phyloP scores from a whole-genome alignment of 108 stramenopile genomes.

The Thalassiosira profunda region DNA sequence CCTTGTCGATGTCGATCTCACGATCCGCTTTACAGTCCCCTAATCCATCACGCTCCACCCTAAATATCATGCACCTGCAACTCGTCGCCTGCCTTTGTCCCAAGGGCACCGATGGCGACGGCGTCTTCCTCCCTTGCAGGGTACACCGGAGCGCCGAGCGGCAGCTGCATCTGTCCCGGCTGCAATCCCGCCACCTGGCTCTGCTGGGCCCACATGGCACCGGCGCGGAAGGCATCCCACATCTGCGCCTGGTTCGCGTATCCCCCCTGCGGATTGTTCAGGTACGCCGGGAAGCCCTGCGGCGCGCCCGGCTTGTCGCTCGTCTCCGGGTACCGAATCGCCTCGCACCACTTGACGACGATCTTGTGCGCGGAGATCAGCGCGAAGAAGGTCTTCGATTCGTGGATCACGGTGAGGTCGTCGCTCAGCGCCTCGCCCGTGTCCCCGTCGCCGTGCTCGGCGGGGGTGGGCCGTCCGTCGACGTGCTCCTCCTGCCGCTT shows the following conservation, averaged over 20 bases:
- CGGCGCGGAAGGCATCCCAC: conserved; percentile 24
- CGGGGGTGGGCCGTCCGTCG: background rate
- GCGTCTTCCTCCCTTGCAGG: too few species aligned
- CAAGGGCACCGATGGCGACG: too few species aligned
- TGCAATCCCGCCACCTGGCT: too few species aligned
- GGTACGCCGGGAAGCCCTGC: too few species aligned
- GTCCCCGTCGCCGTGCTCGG: background rate
- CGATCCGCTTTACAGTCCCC: too few species aligned
- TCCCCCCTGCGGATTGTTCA: too few species aligned
- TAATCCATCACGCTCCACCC: too few species aligned
- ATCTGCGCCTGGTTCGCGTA: conserved; percentile 1
- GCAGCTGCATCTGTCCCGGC: too few species aligned
- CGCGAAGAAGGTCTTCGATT: conserved; percentile 32
- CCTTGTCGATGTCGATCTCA: too few species aligned
- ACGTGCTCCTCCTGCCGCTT: conserved; percentile 3
- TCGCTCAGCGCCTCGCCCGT: conserved; percentile 2
- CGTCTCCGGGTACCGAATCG: conserved; percentile 20
- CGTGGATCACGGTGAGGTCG: conserved; percentile 30
- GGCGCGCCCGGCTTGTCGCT: background rate
- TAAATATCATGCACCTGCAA: too few species aligned
- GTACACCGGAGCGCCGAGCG: too few species aligned
- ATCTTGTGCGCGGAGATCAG: conserved; percentile 30
- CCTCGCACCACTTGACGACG: conserved; percentile 38
- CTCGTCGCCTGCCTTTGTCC: too few species aligned
- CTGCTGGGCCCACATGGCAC: conserved; percentile 22